phyloP scores from a whole-genome alignment of 1,139 yeast genomes.

The Debaryomycetaceae sp. region DNA sequence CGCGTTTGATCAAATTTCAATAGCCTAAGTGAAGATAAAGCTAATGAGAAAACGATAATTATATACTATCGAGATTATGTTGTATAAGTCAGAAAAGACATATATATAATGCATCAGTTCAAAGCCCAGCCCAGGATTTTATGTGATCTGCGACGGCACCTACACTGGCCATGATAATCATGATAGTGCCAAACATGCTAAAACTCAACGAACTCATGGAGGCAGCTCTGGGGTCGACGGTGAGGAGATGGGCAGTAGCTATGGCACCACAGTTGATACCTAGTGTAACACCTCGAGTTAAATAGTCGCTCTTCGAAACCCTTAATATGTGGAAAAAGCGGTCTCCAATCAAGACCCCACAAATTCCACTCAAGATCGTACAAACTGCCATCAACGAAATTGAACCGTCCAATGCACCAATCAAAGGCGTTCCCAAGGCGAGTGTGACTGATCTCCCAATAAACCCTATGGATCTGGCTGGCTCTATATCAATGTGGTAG shows the following conservation, averaged over 20 bases:
- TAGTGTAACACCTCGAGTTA: conserved; percentile 70
- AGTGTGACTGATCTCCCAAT: conserved; percentile 80
- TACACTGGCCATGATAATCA: conserved; percentile 68
- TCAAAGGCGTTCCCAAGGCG: conserved; percentile 75
- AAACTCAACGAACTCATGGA: conserved; percentile 73
- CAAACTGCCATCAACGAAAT: conserved; percentile 74
- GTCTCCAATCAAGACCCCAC: conserved; percentile 72
- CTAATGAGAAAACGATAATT: too few relatives aligned
- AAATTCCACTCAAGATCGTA: conserved; percentile 72
- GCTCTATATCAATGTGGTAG: conserved; percentile 58
- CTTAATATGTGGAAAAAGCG: conserved; percentile 41
- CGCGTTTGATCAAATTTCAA: neutral
- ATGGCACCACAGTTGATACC: conserved; percentile 82
- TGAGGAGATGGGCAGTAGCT: conserved; percentile 71
- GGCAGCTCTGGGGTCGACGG: conserved; percentile 74
- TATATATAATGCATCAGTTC: too few relatives aligned
- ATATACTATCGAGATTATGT: too few relatives aligned
- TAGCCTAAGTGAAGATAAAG: too few relatives aligned
- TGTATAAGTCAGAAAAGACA: too few relatives aligned
- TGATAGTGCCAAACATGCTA: conserved; percentile 66
- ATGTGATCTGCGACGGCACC: conserved; percentile 29
- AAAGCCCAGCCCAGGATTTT: conserved; percentile 27
- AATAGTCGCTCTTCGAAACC: conserved; percentile 61
- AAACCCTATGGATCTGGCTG: conserved; percentile 64
- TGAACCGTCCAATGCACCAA: conserved; percentile 62